Evolutionary conservation across 148 eudicot species (phyloP).

Genomic region (Spergularia marina): DNA sequence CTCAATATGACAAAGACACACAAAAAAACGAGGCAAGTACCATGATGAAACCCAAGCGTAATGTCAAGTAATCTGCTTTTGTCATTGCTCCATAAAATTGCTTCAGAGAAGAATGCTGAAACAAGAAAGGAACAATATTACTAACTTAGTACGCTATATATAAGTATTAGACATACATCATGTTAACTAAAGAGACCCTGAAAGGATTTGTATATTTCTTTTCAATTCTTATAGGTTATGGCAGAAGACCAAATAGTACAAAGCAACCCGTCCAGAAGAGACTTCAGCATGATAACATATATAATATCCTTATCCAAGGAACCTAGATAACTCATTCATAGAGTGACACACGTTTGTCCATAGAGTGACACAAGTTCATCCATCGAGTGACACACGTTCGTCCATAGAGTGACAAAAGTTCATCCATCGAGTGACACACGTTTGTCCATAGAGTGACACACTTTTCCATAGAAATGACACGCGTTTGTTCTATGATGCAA

Average conservation of each 20-base stretch:
- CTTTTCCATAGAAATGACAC: too few relatives aligned
- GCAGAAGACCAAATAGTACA: background rate
- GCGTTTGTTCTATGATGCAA: too few relatives aligned
- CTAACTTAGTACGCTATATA: background rate
- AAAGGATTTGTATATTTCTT: too few relatives aligned
- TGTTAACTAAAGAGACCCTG: background rate
- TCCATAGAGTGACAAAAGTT: too few relatives aligned
- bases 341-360: too few relatives aligned
- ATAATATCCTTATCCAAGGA: background rate
- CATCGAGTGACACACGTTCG: too few relatives aligned
- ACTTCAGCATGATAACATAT: background rate
- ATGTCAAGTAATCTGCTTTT: slow-evolving; percentile 67
- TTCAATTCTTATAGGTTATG: too few relatives aligned
- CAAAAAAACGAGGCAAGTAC: slow-evolving; percentile 28
- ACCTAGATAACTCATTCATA: slow-evolving; percentile 1
- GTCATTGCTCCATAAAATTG: slow-evolving; percentile 94
- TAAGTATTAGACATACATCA: background rate
- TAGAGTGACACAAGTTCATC: too few relatives aligned
- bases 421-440: too few relatives aligned
- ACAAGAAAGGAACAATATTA: background rate
- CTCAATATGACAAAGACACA: slow-evolving; percentile 2
- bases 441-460: too few relatives aligned
- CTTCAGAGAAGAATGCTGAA: slow-evolving; percentile 75
- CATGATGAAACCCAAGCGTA: slow-evolving; percentile 80
- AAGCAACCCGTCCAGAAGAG: background rate